Evolutionary conservation across 352 stramenopile genomes (phyloP), one percentile per base, ranked within the genome.

Genomic region (Pythium graminicola): DNA sequence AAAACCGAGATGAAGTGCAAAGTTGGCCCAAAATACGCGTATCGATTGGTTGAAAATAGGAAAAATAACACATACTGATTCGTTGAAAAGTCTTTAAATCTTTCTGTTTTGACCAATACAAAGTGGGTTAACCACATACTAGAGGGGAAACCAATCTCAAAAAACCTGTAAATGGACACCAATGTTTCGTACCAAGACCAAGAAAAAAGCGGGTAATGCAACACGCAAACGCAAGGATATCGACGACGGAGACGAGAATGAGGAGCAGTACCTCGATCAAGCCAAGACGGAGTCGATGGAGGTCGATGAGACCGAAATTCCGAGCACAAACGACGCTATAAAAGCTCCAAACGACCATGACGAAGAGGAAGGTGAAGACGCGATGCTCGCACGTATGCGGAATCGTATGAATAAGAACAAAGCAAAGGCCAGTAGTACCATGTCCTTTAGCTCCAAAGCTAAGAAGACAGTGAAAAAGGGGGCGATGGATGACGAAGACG

Each of bases 171-270:
- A 24, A 31, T 19, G 31, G 10, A n/a, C n/a, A n/a, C n/a, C 5
- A n/a, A 74, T 74, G 66, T 74, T 74, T 44, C 66, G 66, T 41
- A 67, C 24, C 31, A 71, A 72, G 61, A 65, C 64, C 41, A 74
- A 66, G 56, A 71, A 71, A 62, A 60, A 43, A 27, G 20, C 20
- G 11, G 38, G 42, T n/a, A 27, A 28, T 27, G 53, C 51, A 6
- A 36, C 28, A 4, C 62, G 63, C 23, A 74, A 74, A 44, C 63
- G 66, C 50, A 66, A 64, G 47, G 62, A 72, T 29, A 20, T 69
- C 28, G 42, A 42, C 22, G 57, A 62, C 6, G 53, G 56, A 3
- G 48, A 67, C 2, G 60, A 67, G 22, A 20, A 22, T 8, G 39
- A 40, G n/a, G 20, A 33, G 2, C 17, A 28, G 13, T 17, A 40